phyloP scores from a whole-genome alignment of 2,329 filamentous ascomycete species.

The Trichoderma sp. region DNA sequence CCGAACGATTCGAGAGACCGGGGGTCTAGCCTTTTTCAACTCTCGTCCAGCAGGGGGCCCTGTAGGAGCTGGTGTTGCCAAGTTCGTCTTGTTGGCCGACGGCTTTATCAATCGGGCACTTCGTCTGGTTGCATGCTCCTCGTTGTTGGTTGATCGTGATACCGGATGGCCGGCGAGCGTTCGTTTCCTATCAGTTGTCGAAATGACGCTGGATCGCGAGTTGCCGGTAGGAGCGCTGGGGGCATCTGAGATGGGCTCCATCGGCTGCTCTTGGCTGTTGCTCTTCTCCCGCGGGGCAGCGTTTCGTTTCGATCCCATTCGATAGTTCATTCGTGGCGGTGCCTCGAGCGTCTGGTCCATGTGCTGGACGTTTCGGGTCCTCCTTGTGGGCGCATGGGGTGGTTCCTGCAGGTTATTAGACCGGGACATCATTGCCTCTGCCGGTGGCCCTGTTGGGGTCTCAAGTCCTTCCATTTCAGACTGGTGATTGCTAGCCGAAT shows the following conservation, averaged over 20 bases:
- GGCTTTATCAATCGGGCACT: conserved; percentile 73
- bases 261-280: conserved; percentile 24
- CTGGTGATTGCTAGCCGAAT: conserved; percentile 37
- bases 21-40: conserved; percentile 79
- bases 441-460: conserved; percentile 49
- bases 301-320: conserved; percentile 46
- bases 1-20: conserved; percentile 64
- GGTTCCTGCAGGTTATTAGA: conserved; percentile 40
- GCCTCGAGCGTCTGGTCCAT: conserved; percentile 55
- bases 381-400: conserved; percentile 52
- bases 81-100: conserved; percentile 60
- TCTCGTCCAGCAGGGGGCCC: conserved; percentile 61
- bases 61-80: conserved; percentile 53
- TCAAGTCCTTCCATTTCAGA: conserved; percentile 57
- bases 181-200: conserved; percentile 71
- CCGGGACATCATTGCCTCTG: conserved; percentile 28
- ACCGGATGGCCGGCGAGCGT: conserved; percentile 84
- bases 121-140: conserved; percentile 62
- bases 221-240: conserved; percentile 38
- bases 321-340: conserved; percentile 63
- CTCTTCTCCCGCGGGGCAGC: conserved; percentile 37
- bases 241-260: conserved; percentile 45
- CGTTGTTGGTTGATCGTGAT: conserved; percentile 48
- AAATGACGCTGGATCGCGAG: conserved; percentile 36
- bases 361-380: conserved; percentile 53